phyloP scores from a whole-genome alignment of 2,329 filamentous ascomycete genomes.

The Paraphaeosphaeria sporulosa region DNA sequence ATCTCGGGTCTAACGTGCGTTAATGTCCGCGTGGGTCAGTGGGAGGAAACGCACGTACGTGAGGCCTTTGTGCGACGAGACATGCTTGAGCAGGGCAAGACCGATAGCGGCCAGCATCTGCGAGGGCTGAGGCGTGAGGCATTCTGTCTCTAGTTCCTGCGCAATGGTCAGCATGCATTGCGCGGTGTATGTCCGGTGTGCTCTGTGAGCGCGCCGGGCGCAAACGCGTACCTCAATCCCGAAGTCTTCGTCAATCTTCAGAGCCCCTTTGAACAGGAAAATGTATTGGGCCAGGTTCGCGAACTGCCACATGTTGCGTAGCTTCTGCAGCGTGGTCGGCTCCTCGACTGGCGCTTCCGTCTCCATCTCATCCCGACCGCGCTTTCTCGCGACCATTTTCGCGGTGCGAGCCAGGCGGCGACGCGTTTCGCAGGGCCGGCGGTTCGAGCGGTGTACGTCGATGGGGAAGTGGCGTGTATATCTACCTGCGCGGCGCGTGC shows the following conservation, averaged over 20 bases:
- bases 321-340: slow-evolving; percentile 63
- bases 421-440: slow-evolving; percentile 17
- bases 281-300: slow-evolving; percentile 94
- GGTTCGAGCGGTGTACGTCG: not conserved
- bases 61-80: slow-evolving; percentile 91
- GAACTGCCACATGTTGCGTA: slow-evolving; percentile 96
- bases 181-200: slow-evolving; percentile 20
- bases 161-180: slow-evolving; percentile 36
- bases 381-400: slow-evolving; percentile 50
- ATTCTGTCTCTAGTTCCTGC: slow-evolving; percentile 89
- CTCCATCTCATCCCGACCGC: slow-evolving; percentile 61
- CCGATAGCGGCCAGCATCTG: slow-evolving; percentile 81
- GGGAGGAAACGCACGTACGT: slow-evolving; percentile 68
- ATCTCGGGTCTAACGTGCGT: slow-evolving; percentile 71
- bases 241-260: slow-evolving; percentile 88
- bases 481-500: not conserved
- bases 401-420: slow-evolving; percentile 41
- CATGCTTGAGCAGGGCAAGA: slow-evolving; percentile 85
- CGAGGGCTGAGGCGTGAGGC: slow-evolving; percentile 77
- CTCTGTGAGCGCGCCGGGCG: slow-evolving; percentile 23
- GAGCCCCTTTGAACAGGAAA: slow-evolving; percentile 83
- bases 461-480: not conserved
- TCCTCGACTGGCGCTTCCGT: slow-evolving; percentile 55
- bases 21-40: slow-evolving; percentile 18
- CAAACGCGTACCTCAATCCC: slow-evolving; percentile 78